These are phyloP conservation scores for Nicotiana noctiflora DNA, from an alignment of 257 asterid genomes.

Conservation along the genomic window DNA sequence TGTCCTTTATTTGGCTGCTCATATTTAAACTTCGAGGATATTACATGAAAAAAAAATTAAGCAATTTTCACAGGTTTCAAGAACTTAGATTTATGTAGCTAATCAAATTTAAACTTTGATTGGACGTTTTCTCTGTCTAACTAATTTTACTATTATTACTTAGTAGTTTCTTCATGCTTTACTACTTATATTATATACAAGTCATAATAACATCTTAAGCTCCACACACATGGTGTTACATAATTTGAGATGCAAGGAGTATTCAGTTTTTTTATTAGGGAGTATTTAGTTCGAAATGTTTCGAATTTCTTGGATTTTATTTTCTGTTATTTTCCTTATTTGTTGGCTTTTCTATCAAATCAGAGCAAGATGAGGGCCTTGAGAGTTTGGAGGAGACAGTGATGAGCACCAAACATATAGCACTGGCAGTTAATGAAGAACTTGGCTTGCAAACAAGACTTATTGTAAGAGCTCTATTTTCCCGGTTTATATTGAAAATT, in stretches of 20 bases:
- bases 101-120: neutral
- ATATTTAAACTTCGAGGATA: neutral
- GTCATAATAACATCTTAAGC: too few species aligned
- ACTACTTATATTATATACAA: neutral
- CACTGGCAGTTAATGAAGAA: slow-evolving; percentile 91
- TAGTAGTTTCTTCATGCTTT: neutral
- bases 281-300: neutral
- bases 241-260: neutral
- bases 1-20: neutral
- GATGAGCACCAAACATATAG: slow-evolving; percentile 89
- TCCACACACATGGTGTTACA: neutral
- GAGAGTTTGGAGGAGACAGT: slow-evolving; percentile 85
- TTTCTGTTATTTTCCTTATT: slow-evolving; percentile 2
- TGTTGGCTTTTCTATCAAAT: slow-evolving; percentile 4
- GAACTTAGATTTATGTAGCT: neutral
- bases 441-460: slow-evolving; percentile 83
- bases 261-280: neutral
- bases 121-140: neutral
- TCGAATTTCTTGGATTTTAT: neutral
- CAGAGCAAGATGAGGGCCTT: slow-evolving; percentile 97
- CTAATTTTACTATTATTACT: neutral
- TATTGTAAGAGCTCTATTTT: slow-evolving; percentile 50
- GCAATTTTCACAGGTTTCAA: neutral
- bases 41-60: neutral
- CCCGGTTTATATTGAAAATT: neutral